Evolutionary conservation across 2,329 filamentous ascomycete species (phyloP), one percentile per base, ranked within the genome.

Genomic region (Emmonsiellopsis sp.): DNA sequence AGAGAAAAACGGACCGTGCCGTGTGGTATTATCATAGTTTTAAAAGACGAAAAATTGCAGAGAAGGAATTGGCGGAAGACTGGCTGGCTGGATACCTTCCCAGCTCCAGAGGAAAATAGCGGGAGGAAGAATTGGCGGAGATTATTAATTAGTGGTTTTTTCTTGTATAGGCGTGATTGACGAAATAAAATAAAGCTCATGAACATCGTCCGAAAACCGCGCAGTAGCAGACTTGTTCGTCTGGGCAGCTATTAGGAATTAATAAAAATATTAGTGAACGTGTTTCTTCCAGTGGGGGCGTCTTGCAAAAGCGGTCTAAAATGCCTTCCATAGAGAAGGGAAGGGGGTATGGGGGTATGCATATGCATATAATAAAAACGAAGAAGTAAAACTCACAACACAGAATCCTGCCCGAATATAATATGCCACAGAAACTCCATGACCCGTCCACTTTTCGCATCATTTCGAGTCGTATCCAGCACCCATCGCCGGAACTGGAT

Each of bases 401-500:
- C 61, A 46, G 64, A 54, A 13, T 62, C 58, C 57, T 57, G 61
- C n/a, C 64, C 63, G 51, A 67, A 75, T 65, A 72, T 68, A 69
- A 78, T 74, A 61, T 84, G 81, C 81, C 81, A 84, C 15, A 79
- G 66, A 59, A 81, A 83, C 61, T 84, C 80, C 57, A 81, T 72
- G 2, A 83, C 73, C 16, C 80, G 68, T 2, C 80, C 80, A 42
- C 74, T 79, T 35, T 78, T 62, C 15, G 72, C 70, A 60, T 82
- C 78, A 4, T 72, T 70, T 31, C 80, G 62, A 6, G 70, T 63
- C 13, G 79, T 80, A n/a, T 70, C 66, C 10, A 80, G 55, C 44
- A 84, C 55, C 81, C 81, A 84, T 43, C 78, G 64, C 11, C 79
- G 70, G 60, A 74, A 78, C 10, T 70, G 70, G 7, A 75, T 59